Conservation (phyloP, 2,329 filamentous ascomycete genomes). For the Arachnopeziza araneosa region DNA sequence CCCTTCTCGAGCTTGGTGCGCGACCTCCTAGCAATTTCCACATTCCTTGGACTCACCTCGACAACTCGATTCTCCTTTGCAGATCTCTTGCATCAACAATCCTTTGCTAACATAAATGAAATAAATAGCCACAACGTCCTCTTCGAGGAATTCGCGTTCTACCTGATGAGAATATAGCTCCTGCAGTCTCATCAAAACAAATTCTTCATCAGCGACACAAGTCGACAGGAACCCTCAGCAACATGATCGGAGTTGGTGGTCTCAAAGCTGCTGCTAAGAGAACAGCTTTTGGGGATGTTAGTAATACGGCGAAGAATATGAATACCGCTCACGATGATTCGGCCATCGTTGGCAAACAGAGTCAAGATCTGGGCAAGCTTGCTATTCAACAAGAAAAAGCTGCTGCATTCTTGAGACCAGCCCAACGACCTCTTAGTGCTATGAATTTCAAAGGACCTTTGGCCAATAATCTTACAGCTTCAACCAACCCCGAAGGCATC, state of each 20-base stretch:
- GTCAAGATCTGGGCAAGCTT: conserved; percentile 26
- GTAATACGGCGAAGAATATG: conserved; percentile 51
- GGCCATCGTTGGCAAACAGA: conserved; percentile 41
- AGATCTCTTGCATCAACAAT: neutral
- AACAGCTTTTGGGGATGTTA: conserved; percentile 76
- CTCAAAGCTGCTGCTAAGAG: conserved; percentile 67
- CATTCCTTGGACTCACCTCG: conserved; percentile 19
- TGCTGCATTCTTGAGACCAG: conserved; percentile 47
- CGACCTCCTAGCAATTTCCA: conserved; percentile 3
- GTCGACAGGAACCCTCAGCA: conserved; percentile 60
- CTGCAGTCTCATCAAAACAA: conserved; percentile 45
- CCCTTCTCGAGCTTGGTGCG: neutral
- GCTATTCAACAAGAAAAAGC: conserved; percentile 34
- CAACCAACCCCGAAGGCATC: conserved; percentile 7
- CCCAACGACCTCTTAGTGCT: conserved; percentile 48
- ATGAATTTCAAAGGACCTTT: conserved; percentile 15
- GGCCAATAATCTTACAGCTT: neutral
- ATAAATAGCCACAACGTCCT: conserved; percentile 62
- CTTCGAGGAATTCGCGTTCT: conserved; percentile 52
- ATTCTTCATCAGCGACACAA: conserved; percentile 76
- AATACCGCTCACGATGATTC: conserved; percentile 50
- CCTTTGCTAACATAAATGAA: conserved; percentile 26
- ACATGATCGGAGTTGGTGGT: conserved; percentile 44
- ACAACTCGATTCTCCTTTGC: conserved; percentile 13
- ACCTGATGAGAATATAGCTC: conserved; percentile 64